Evolutionary conservation across 140 eudicot species (phyloP), one percentile per base, ranked within the genome.

Genomic region (Bidens hawaiensis): DNA sequence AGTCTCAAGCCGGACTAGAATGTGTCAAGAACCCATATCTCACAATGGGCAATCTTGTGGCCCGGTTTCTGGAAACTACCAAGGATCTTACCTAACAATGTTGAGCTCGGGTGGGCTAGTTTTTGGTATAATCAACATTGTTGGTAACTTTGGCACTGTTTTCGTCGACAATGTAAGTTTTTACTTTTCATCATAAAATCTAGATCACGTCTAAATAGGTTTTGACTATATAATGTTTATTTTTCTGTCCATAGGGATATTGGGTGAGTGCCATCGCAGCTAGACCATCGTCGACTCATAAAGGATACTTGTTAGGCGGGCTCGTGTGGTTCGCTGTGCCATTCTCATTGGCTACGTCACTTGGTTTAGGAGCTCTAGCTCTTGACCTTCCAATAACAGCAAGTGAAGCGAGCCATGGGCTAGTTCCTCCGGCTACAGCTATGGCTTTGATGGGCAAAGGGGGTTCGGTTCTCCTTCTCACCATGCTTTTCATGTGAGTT

Each of bases 191-290:
- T 6, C 27, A 38, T 14, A 19, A 23, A 22, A 46, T 47, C 4
- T 16, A 43, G 21, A n/a, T 15, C 17, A 59, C 5, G 30, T 0
- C 18, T 69, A 26, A 21, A 7, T 33, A 12, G 2, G 10, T 72
- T 47, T 49, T 72, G 53, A 23, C 17, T 30, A 14, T 56, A 17
- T 23, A 25, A 52, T 46, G 41, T 19, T 18, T 47, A 21, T 65
- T 18, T 41, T 36, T 42, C 1, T 25, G 1, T 48, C 3, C 45
- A 5, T 80, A 91, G 99, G 99, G 99, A 26, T 93, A 93, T 46
- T 93, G 99, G 99, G 96, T 93, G 54, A 93, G 99, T 73, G 99
- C 99, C 19, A 93, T 93, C 60, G 99, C 99, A 49, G 99, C 99
- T 24, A 83, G 99, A 74, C 99, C 99, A 19, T 83, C 96, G 6